Percentiles rank a stretch among this genome's conserved stretches.
Conservation (phyloP, 495 filamentous ascomycete genomes). For the Achaetomiella virescens region DNA sequence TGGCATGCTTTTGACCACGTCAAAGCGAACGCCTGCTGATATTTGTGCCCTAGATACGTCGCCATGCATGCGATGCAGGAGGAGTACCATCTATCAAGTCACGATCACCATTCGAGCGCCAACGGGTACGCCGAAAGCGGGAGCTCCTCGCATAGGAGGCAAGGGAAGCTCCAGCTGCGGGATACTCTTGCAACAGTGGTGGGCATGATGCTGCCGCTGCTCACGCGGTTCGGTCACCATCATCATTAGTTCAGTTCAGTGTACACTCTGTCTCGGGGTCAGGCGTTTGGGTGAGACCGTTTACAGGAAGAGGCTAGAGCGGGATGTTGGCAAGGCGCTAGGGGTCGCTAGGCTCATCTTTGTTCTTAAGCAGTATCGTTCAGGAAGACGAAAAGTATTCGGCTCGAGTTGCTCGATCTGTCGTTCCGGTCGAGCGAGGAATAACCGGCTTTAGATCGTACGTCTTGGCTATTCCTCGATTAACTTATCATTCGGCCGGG, state of each 20-base stretch:
- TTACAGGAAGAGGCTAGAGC: background rate
- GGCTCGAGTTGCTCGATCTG: background rate
- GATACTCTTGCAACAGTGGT: conserved; percentile 70
- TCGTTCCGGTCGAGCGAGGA: no score
- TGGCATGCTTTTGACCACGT: conserved; percentile 4
- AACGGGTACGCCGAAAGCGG: conserved; percentile 65
- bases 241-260: conserved; percentile 49
- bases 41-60: conserved; percentile 65
- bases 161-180: conserved; percentile 48
- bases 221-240: conserved; percentile 87
- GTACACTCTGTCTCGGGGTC: background rate
- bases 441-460: no score
- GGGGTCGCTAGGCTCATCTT: background rate
- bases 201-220: conserved; percentile 84
- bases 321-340: background rate
- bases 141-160: conserved; percentile 42
- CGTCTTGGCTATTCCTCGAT: no score
- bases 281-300: conserved; percentile 17
- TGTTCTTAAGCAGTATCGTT: no score
- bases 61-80: conserved; percentile 99
- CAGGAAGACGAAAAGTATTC: background rate
- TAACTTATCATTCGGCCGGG: no score
- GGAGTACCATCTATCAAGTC: conserved; percentile 44
- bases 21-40: background rate
- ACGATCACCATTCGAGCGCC: conserved; percentile 45